These are phyloP conservation scores for Suhomyces sp. DNA, from an alignment of 805 yeast genomes.

Conservation along the genomic window DNA sequence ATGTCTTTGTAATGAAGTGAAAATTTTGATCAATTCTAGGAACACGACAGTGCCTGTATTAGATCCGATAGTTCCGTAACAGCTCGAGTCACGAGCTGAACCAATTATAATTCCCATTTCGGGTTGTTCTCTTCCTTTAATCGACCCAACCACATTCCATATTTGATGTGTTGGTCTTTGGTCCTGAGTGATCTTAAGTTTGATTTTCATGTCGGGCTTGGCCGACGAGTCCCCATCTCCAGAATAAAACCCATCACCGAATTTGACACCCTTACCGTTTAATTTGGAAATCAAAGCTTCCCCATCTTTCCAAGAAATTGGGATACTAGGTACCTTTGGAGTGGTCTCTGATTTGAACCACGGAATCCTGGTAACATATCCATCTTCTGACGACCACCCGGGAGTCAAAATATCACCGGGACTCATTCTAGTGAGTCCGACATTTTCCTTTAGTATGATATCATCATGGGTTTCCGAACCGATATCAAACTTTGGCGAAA, in stretches of 20 bases:
- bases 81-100: conserved; percentile 75
- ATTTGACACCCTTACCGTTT: conserved; percentile 18
- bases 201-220: conserved; percentile 19
- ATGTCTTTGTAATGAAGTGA: conserved; percentile 61
- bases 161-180: conserved; percentile 58
- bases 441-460: conserved; percentile 54
- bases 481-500: conserved; percentile 34
- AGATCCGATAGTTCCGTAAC: conserved; percentile 71
- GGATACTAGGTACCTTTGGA: conserved; percentile 73
- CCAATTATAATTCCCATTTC: conserved; percentile 76
- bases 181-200: conserved; percentile 36
- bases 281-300: conserved; percentile 33
- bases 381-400: conserved; percentile 59
- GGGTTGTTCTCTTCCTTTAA: conserved; percentile 77
- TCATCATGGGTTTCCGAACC: conserved; percentile 21
- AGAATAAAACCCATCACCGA: conserved; percentile 27
- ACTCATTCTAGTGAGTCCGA: conserved; percentile 55
- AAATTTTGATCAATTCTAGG: conserved; percentile 66
- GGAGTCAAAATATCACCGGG: conserved; percentile 83
- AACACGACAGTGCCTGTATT: conserved; percentile 74
- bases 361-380: conserved; percentile 36
- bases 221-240: conserved; percentile 22
- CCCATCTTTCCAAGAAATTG: conserved; percentile 76
- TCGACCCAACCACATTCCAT: conserved; percentile 77
- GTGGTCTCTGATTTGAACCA: conserved; percentile 51